Conservation (phyloP, 768 basidiomycete genomes). For the Tricholoma hemisulphureum region DNA sequence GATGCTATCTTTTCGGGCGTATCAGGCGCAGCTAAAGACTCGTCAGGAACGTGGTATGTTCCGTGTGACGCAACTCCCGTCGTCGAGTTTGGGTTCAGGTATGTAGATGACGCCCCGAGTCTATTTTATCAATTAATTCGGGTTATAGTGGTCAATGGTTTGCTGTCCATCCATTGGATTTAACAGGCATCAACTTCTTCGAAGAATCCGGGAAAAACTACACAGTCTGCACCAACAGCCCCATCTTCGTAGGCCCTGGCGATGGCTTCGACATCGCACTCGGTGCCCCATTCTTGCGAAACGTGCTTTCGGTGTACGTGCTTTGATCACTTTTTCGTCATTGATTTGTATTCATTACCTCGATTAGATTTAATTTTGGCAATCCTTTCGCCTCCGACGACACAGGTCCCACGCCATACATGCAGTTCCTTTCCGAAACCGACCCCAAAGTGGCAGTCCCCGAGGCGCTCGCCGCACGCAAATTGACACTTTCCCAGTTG, state of each 20-base stretch:
- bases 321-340: not conserved
- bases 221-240: conserved; percentile 38
- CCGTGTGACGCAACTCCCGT: conserved; percentile 34
- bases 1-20: conserved; percentile 41
- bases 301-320: conserved; percentile 43
- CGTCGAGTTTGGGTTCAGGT: conserved; percentile 41
- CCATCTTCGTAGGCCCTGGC: conserved; percentile 21
- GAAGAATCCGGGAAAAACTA: conserved; percentile 27
- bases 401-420: conserved; percentile 30
- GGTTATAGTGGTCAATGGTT: conserved; percentile 28
- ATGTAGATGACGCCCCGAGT: conserved; percentile 20
- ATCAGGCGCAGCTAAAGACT: conserved; percentile 32
- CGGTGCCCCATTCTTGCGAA: conserved; percentile 46
- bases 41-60: conserved; percentile 37
- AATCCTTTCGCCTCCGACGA: conserved; percentile 19
- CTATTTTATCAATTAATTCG: conserved; percentile 4
- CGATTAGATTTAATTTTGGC: conserved; percentile 42
- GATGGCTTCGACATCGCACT: conserved; percentile 38
- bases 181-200: conserved; percentile 31
- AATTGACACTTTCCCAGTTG: conserved; percentile 21
- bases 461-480: conserved; percentile 28
- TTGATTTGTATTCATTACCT: not conserved
- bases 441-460: conserved; percentile 32
- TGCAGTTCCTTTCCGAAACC: conserved; percentile 40
- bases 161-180: conserved; percentile 45